Conservation (phyloP, 2,329 filamentous ascomycete species). For the Colletotrichum sp. region DNA sequence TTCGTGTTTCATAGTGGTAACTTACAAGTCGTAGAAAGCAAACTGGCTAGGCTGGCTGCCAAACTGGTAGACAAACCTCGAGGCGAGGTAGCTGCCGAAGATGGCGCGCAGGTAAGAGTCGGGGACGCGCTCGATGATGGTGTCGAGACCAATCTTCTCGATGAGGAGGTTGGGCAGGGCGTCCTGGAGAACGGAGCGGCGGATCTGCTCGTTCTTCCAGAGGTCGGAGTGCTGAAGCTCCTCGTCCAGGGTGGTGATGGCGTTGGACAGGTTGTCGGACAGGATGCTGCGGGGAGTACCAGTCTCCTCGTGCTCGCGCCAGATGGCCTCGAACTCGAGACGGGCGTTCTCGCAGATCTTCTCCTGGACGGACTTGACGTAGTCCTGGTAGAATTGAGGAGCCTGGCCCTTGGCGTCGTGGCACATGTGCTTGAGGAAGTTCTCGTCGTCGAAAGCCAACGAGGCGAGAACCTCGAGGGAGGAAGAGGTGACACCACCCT, state of each 20-base stretch:
- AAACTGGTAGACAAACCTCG: constrained; percentile 94
- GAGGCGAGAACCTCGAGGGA: constrained; percentile 95
- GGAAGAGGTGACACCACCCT: constrained; percentile 96
- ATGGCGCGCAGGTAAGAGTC: constrained; percentile 93
- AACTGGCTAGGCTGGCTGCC: constrained; percentile 94
- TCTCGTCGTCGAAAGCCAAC: constrained; percentile 88
- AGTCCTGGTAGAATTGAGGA: constrained; percentile 90
- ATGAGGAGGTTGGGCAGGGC: constrained; percentile 85
- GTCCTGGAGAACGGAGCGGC: constrained; percentile 79
- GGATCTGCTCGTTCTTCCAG: constrained; percentile 83
- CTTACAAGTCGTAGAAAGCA: constrained; percentile 97
- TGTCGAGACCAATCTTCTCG: constrained; percentile 89
- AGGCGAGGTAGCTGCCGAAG: constrained; percentile 94
- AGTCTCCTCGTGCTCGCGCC: constrained; percentile 88
- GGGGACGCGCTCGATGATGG: constrained; percentile 85
- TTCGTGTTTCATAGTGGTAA: constrained; percentile 30
- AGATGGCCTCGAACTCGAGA: constrained; percentile 97
- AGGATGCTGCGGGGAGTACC: constrained; percentile 83
- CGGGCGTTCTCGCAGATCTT: constrained; percentile 90
- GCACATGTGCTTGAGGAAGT: constrained; percentile 95
- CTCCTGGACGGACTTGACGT: constrained; percentile 89
- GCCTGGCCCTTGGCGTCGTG: constrained; percentile 73
- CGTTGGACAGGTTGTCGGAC: constrained; percentile 87
- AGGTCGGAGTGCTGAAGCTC: constrained; percentile 92
- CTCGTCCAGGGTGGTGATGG: constrained; percentile 96